Percentiles rank a stretch among this genome's conserved stretches.
Evolutionary conservation across 441 rosid species (phyloP).

Genomic region (Brassica balearica): DNA sequence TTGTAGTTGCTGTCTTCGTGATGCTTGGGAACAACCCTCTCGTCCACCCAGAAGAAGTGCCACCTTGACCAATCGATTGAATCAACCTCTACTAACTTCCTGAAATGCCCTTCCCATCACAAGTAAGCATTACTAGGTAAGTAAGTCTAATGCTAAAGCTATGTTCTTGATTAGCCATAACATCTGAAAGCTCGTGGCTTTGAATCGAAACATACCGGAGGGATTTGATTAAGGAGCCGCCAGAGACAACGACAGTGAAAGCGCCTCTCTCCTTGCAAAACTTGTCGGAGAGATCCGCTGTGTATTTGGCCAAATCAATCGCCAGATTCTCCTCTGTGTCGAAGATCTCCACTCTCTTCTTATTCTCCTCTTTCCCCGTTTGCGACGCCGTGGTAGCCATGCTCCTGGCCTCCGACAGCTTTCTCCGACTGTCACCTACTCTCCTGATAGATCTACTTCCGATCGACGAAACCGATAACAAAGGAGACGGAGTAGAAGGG

Average conservation of each 20-base stretch:
- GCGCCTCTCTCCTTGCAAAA: slow-evolving; percentile 67
- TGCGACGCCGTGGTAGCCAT: slow-evolving; percentile 44
- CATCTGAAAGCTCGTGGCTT: slow-evolving; percentile 10
- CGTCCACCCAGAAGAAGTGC: slow-evolving; percentile 93
- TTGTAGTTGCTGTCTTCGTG: slow-evolving; percentile 88
- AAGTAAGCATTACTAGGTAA: background rate
- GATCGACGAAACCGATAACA: slow-evolving; percentile 34
- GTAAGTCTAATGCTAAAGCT: background rate
- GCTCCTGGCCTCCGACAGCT: slow-evolving; percentile 8
- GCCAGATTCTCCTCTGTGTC: slow-evolving; percentile 75
- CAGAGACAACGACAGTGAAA: slow-evolving; percentile 88
- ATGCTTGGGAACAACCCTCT: slow-evolving; percentile 89
- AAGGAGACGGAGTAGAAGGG: slow-evolving; percentile 13
- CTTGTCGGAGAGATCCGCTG: slow-evolving; percentile 72
- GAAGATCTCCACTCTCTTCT: slow-evolving; percentile 57
- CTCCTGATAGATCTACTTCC: slow-evolving; percentile 30
- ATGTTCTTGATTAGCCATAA: slow-evolving; percentile 20
- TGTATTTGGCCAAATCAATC: slow-evolving; percentile 68
- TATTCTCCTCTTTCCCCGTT: slow-evolving; percentile 31
- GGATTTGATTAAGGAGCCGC: slow-evolving; percentile 80
- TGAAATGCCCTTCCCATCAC: slow-evolving; percentile 27
- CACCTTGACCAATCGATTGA: slow-evolving; percentile 88
- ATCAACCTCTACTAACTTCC: slow-evolving; percentile 74
- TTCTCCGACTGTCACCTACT: slow-evolving; percentile 3
- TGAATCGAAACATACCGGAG: slow-evolving; percentile 58